A percentile compares a stretch with the other conserved stretches of the same genome.
Conservation (phyloP, 257 asterid genomes). For the Linaria vulgaris region DNA sequence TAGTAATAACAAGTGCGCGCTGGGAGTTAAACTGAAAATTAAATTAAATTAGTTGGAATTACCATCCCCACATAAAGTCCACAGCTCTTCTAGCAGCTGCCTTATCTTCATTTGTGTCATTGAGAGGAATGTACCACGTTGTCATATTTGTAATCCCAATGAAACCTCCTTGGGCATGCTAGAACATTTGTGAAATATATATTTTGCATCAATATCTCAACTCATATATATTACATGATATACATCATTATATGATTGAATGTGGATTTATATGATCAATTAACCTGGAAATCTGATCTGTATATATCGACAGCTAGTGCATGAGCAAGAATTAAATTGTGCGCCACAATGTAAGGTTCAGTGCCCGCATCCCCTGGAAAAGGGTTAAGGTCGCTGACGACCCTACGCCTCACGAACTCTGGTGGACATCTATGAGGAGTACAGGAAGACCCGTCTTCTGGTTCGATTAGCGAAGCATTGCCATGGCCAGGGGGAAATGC, state of each 20-base stretch:
- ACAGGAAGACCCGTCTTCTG: no score
- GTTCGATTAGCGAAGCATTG: no score
- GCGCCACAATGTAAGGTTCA: constrained; percentile 33
- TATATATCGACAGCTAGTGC: constrained; percentile 22
- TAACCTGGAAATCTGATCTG: background rate
- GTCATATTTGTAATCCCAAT: constrained; percentile 22
- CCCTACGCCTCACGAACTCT: background rate
- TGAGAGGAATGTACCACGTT: constrained; percentile 17
- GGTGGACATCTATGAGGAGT: background rate
- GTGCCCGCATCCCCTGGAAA: constrained; percentile 1
- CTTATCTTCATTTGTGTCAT: background rate
- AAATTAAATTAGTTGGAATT: background rate
- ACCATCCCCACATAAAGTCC: constrained; percentile 33
- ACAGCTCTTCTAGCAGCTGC: constrained; percentile 28
- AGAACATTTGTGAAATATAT: background rate
- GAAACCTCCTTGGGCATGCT: constrained; percentile 24
- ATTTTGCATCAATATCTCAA: background rate
- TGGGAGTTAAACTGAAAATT: background rate
- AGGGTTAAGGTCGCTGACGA: background rate
- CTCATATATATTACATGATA: no score
- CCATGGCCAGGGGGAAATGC: constrained; percentile 22
- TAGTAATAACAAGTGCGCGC: no score
- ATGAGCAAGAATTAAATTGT: constrained; percentile 34
- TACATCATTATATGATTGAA: no score
- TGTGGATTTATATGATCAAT: no score